These are phyloP conservation scores for Aspergillus sp. DNA, from an alignment of 2,329 filamentous ascomycete species.

Conservation along the genomic window DNA sequence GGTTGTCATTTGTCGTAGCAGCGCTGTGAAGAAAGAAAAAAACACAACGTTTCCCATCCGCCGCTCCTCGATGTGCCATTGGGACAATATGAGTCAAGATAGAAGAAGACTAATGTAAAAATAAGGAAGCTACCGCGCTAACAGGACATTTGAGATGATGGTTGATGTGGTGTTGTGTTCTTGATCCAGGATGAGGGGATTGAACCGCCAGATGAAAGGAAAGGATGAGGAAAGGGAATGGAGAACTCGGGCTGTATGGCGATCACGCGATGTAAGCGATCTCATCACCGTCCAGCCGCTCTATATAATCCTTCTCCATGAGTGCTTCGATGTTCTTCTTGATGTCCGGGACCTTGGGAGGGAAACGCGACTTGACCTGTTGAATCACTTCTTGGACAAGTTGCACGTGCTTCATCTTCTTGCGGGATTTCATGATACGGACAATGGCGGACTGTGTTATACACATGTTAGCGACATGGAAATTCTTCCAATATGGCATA, in stretches of 20 bases:
- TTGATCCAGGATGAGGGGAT: too few relatives aligned
- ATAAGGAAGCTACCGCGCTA: not conserved
- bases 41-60: slow-evolving; percentile 1
- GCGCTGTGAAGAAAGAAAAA: slow-evolving; percentile 4
- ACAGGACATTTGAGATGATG: not conserved
- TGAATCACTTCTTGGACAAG: slow-evolving; percentile 94
- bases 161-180: too few relatives aligned
- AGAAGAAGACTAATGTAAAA: not conserved
- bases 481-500: not conserved
- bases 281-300: slow-evolving; percentile 91
- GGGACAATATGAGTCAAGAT: slow-evolving; percentile 4
- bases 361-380: slow-evolving; percentile 90
- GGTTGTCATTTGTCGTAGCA: slow-evolving; percentile 9
- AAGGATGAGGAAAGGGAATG: slow-evolving; percentile 1
- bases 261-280: slow-evolving; percentile 86
- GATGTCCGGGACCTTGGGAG: slow-evolving; percentile 91
- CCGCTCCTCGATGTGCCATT: slow-evolving; percentile 6
- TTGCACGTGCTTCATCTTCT: slow-evolving; percentile 96
- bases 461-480: slow-evolving; percentile 11
- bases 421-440: slow-evolving; percentile 98
- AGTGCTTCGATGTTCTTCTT: slow-evolving; percentile 99
- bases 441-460: slow-evolving; percentile 83
- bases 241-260: slow-evolving; percentile 3
- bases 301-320: slow-evolving; percentile 97
- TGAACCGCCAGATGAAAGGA: slow-evolving; percentile 4